Conservation (phyloP, 1,139 yeast genomes). For the Debaryomyces fabryi region DNA sequence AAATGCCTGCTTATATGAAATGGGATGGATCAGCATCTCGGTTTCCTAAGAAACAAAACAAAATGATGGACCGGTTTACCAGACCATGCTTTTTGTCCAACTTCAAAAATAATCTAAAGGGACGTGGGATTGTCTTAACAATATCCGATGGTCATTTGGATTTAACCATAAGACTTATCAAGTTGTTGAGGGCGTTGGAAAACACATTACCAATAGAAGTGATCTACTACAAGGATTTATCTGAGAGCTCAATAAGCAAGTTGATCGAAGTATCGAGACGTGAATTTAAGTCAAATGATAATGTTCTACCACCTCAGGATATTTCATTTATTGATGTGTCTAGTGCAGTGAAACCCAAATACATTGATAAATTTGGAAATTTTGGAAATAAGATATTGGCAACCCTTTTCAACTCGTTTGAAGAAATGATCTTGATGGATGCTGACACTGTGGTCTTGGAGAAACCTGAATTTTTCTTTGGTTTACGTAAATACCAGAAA, state of each 20-base stretch:
- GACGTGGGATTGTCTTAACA: constrained; percentile 43
- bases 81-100: constrained; percentile 21
- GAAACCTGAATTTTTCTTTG: constrained; percentile 39
- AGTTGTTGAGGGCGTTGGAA: constrained; percentile 30
- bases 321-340: constrained; percentile 48
- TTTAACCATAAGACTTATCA: constrained; percentile 30
- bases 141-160: constrained; percentile 35
- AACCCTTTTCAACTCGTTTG: constrained; percentile 51
- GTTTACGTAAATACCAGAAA: constrained; percentile 32
- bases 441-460: constrained; percentile 52
- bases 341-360: constrained; percentile 29
- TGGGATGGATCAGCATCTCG: constrained; percentile 17
- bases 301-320: constrained; percentile 38
- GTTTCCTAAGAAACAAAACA: constrained; percentile 12
- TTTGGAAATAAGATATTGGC: constrained; percentile 56
- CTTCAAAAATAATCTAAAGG: constrained; percentile 26
- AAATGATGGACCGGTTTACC: constrained; percentile 4
- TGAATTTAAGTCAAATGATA: constrained; percentile 14
- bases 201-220: constrained; percentile 42
- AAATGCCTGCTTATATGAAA: constrained; percentile 26
- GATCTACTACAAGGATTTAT: constrained; percentile 27
- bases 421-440: constrained; percentile 52
- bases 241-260: constrained; percentile 24
- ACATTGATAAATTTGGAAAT: constrained; percentile 33
- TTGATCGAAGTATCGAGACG: constrained; percentile 30